Percentiles rank a stretch among this genome's conserved stretches.
Evolutionary conservation across 768 basidiomycete genomes (phyloP).

Genomic region (Trametes cingulata): DNA sequence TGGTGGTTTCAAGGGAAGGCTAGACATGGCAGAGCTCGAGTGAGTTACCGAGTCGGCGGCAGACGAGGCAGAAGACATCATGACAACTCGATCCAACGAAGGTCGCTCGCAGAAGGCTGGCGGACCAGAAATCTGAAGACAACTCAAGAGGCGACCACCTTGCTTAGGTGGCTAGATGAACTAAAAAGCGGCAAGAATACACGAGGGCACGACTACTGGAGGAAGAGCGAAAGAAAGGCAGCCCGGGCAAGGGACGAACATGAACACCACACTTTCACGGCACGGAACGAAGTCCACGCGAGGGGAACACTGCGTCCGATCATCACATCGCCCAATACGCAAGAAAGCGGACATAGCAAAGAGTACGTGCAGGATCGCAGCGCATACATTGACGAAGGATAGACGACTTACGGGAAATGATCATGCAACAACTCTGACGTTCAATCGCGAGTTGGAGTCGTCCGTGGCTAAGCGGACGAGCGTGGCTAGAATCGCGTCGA

Average conservation of each 20-base stretch:
- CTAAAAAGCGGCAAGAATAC: slow-evolving; percentile 7
- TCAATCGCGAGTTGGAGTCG: slow-evolving; percentile 6
- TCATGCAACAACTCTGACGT: slow-evolving; percentile 20
- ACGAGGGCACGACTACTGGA: background rate
- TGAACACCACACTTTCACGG: slow-evolving; percentile 19
- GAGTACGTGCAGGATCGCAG: background rate
- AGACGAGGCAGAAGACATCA: slow-evolving; percentile 12
- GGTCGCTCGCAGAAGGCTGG: background rate
- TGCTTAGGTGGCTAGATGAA: background rate
- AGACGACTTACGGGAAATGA: slow-evolving; percentile 17
- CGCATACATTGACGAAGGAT: background rate
- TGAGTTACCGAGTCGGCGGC: slow-evolving; percentile 6
- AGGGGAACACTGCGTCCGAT: slow-evolving; percentile 19
- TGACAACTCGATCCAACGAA: slow-evolving; percentile 1
- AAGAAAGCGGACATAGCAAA: background rate
- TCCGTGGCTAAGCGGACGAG: slow-evolving; percentile 10
- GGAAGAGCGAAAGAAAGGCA: background rate
- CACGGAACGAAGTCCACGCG: slow-evolving; percentile 15
- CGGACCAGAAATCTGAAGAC: background rate
- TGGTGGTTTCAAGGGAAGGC: slow-evolving; percentile 5
- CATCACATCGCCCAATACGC: slow-evolving; percentile 17
- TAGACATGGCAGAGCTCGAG: slow-evolving; percentile 14
- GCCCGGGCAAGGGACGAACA: slow-evolving; percentile 4
- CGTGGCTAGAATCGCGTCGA: background rate
- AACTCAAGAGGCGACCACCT: background rate